A percentile compares a stretch with the other conserved stretches of the same genome.
Conservation (phyloP, 2,329 filamentous ascomycete genomes). For the Fragosphaeria purpurea region DNA sequence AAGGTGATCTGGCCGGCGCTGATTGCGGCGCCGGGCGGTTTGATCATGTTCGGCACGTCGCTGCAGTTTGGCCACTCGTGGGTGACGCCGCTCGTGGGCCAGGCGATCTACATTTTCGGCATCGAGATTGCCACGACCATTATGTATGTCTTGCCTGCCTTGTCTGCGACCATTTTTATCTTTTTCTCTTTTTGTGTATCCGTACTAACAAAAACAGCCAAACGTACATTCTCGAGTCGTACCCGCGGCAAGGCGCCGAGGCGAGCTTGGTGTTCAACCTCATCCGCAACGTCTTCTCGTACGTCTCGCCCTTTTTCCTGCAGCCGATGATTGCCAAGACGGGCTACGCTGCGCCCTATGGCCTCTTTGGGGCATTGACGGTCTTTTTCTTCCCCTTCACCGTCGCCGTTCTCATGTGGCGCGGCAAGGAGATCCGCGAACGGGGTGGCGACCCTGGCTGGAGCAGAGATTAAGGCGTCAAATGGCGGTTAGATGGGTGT, state of each 20-base stretch:
- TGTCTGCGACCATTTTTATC: too few relatives aligned
- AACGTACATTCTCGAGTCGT: conserved; percentile 2
- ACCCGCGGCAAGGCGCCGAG: conserved; percentile 2
- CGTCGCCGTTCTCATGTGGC: neutral
- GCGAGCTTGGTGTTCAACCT: conserved; percentile 3
- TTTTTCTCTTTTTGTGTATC: too few relatives aligned
- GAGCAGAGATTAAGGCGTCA: neutral
- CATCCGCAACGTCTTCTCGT: conserved; percentile 2
- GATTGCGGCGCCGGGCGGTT: neutral
- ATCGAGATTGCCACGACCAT: conserved; percentile 2
- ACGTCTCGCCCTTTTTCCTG: conserved; percentile 3
- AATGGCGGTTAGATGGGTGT: neutral
- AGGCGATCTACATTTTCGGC: conserved; percentile 2
- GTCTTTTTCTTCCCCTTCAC: conserved; percentile 1
- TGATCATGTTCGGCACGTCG: conserved; percentile 2
- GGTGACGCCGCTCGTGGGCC: conserved; percentile 1
- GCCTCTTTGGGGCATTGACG: neutral
- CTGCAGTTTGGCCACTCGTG: conserved; percentile 3
- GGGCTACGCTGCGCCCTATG: conserved; percentile 1
- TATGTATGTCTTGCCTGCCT: neutral
- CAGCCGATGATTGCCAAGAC: neutral
- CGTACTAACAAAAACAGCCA: neutral
- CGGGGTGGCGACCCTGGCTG: neutral
- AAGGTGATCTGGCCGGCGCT: conserved; percentile 3
- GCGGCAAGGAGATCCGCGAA: conserved; percentile 2